A percentile compares a stretch with the other conserved stretches of the same genome.
Conservation (phyloP, 2,329 filamentous ascomycete genomes). For the Aspergillus sp. region DNA sequence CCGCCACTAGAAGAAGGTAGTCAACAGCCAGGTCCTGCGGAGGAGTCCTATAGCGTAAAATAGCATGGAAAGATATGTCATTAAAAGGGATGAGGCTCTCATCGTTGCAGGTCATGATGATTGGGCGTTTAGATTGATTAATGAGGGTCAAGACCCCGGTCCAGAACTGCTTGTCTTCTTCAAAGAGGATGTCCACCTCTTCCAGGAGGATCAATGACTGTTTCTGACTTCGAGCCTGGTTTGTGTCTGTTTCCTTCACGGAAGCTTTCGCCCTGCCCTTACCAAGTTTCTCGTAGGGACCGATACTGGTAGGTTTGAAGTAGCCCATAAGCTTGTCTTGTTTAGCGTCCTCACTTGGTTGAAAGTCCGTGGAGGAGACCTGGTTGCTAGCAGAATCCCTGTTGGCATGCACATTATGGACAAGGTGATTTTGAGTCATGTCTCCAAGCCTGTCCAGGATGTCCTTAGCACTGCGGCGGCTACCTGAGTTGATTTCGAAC, state of each 20-base stretch:
- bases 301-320: constrained; percentile 64
- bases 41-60: constrained; percentile 75
- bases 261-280: constrained; percentile 26
- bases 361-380: constrained; percentile 44
- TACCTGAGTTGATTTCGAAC: constrained; percentile 90
- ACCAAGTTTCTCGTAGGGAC: constrained; percentile 27
- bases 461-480: constrained; percentile 83
- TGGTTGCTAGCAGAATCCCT: constrained; percentile 29
- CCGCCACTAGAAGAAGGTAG: constrained; percentile 79
- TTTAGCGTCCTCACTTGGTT: constrained; percentile 66
- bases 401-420: constrained; percentile 57
- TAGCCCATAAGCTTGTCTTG: constrained; percentile 82
- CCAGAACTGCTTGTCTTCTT: constrained; percentile 97
- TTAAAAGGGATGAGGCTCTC: constrained; percentile 79
- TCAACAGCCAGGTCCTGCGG: constrained; percentile 73
- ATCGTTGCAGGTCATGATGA: constrained; percentile 94
- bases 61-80: constrained; percentile 78
- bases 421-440: constrained; percentile 94
- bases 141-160: constrained; percentile 77
- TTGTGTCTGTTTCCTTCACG: constrained; percentile 34
- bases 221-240: constrained; percentile 65
- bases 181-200: constrained; percentile 90
- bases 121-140: constrained; percentile 82
- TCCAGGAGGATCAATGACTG: constrained; percentile 94
- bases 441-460: constrained; percentile 91